Conservation (phyloP, 495 filamentous ascomycete genomes). For the Annulohypoxylon stygium region DNA sequence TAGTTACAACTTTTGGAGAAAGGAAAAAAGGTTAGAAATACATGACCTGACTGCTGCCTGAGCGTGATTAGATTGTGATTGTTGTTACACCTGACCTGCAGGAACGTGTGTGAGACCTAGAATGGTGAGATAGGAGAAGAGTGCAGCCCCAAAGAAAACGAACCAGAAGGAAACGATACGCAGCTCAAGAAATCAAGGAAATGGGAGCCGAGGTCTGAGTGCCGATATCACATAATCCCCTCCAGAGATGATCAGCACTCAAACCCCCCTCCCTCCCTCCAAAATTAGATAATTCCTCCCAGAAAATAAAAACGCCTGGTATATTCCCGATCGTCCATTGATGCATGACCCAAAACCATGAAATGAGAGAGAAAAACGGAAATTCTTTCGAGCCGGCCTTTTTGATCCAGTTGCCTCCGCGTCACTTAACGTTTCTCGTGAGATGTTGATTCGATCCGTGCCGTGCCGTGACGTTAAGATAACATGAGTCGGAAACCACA, state of each 20-base stretch:
- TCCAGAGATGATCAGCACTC: conserved; percentile 24
- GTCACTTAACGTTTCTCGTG: conserved; percentile 36
- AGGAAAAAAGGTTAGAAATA: conserved; percentile 33
- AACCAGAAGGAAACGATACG: conserved; percentile 23
- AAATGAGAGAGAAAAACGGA: conserved; percentile 4
- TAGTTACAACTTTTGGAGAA: conserved; percentile 29
- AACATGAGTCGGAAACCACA: conserved; percentile 33
- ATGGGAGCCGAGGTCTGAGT: not conserved
- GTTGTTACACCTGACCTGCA: conserved; percentile 38
- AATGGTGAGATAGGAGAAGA: conserved; percentile 29
- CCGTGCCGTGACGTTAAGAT: conserved; percentile 28
- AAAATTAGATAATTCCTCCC: conserved; percentile 24
- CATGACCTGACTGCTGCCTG: conserved; percentile 38
- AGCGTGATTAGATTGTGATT: conserved; percentile 32
- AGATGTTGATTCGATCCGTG: conserved; percentile 30
- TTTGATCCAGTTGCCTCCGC: conserved; percentile 23
- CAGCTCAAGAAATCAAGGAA: conserved; percentile 11
- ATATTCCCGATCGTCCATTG: conserved; percentile 34
- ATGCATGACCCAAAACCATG: conserved; percentile 28
- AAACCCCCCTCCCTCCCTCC: conserved; percentile 3
- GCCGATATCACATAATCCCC: conserved; percentile 15
- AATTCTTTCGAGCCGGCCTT: conserved; percentile 13
- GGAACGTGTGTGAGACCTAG: conserved; percentile 16
- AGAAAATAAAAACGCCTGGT: conserved; percentile 40
- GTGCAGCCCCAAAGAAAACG: conserved; percentile 10